Base-by-base conservation (phyloP, 306 rosid species). In the Pyrus bretschneideri region DNA sequence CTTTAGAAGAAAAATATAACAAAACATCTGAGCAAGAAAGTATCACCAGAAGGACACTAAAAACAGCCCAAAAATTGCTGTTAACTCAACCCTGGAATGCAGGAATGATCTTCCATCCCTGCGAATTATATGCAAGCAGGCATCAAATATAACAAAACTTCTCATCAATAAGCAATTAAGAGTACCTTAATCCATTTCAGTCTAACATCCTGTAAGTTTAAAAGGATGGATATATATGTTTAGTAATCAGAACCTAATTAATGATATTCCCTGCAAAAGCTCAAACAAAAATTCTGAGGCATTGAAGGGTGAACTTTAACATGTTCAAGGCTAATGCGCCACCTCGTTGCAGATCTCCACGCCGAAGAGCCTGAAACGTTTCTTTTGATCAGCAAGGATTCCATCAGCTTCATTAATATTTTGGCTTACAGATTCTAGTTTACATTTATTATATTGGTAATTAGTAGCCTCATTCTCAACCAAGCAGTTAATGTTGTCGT, bases 231-330 rank as follows among this genome's bases (percentile, higher is more conserved):
- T 17, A 2, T 42, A 42, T 17, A 59, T 58, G 63, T 59, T 59
- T 61, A 27, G 67, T 6, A 68, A 44, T 12, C 11, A 11, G 2
- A 68, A 38, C 67, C 38, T 61, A 31, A 25, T 59, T 23, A 23
- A 22, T 25, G 17, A 23, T 59, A 69, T 45, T 69, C 38, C 73
- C 59, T 49, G 55, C 59, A 45, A 45, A 45, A 44, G 22, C 59
- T 45, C 60, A 69, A 69, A 44, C 73, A 69, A 69, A 69, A 69
- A 25, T 15, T 46, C 33, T 69, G 73, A 69, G 31, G 59, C 73
- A 69, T 6, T 45, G 46, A 9, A 68, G 57, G 55, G 55, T 68
- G 64, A 23, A 23, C 17, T 4, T 4, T 59, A 23, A 23, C 29
- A 11, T 3, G 30, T n/a, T 11, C 4, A 15, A 59, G 55, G 55